Base-by-base conservation (phyloP, 768 basidiomycete genomes). In the Austroboletus festivus region DNA sequence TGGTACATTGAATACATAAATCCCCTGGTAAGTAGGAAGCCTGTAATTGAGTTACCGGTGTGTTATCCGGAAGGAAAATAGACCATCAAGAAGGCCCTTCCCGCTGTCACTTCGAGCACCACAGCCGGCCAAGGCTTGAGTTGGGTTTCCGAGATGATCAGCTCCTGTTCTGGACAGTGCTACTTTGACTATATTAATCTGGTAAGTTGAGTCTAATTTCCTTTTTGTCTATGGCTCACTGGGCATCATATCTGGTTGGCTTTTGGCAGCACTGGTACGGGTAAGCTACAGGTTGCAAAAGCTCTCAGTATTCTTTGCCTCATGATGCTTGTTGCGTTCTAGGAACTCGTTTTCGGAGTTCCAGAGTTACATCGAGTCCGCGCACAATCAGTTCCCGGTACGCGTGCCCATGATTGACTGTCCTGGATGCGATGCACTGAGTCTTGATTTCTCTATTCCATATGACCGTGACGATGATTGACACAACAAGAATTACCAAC, bases 1-100 rank as follows among this genome's bases (percentile, higher is more conserved):
- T 71, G 70, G 70, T 71, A 71, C 31, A 71, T 59, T 12, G 12
- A 68, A 40, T 56, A 68, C 39, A 60, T 71, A 21, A 72, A 71
- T 47, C 69, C 70, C 3, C 35, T 71, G 52, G 68, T 71, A 55
- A 30, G 65, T n/a, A n/a, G n/a, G n/a, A 21, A 38, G n/a, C 22
- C 2, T 2, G 15, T 44, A n/a, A 19, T 26, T 15, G 20, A 38
- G 22, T 21, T 4, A 9, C 16, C 16, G 8, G 33, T 33, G 4
- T n/a, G 9, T 19, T 53, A 3, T 55, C 7, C 10, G 3, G 15
- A 44, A 37, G 34, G 1, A 24, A 47, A 40, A 26, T 34, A 71
- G 70, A 10, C 62, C 1, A 68, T 71, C 34, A 68, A 68, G 61
- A 72, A 70, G 44, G 70, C 71, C 2, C 65, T 72, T 24, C 71